These are phyloP conservation scores for Echria macrotheca DNA, from an alignment of 495 filamentous ascomycete genomes.

Conservation along the genomic window DNA sequence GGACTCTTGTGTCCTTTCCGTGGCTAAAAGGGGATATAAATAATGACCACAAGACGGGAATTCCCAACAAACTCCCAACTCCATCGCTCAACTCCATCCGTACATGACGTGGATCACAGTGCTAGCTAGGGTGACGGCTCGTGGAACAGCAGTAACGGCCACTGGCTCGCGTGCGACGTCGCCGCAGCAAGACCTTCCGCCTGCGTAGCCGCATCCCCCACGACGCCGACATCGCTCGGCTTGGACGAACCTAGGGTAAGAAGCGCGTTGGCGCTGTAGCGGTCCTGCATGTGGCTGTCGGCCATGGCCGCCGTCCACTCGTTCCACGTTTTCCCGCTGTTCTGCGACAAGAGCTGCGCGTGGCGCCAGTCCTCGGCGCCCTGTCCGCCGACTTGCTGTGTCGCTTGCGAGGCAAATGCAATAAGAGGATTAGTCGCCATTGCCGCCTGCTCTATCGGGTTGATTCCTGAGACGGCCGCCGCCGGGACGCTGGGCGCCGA, in stretches of 20 bases:
- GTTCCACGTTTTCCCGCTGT: constrained; percentile 36
- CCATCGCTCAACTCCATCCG: not conserved
- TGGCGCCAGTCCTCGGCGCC: constrained; percentile 25
- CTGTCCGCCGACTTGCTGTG: constrained; percentile 28
- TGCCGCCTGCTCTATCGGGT: constrained; percentile 7
- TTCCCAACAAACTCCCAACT: not conserved
- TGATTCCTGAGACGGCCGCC: constrained; percentile 6
- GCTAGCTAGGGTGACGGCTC: too few species aligned
- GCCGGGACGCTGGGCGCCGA: constrained; percentile 12
- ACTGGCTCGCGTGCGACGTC: constrained; percentile 20
- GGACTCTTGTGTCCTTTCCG: not conserved
- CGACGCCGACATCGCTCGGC: constrained; percentile 16
- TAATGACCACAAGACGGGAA: too few species aligned
- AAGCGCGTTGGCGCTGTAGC: constrained; percentile 39
- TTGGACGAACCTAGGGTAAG: constrained; percentile 33
- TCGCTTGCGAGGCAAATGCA: constrained; percentile 32
- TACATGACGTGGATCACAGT: too few species aligned
- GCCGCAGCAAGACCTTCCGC: constrained; percentile 12
- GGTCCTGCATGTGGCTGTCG: constrained; percentile 40
- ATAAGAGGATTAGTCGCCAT: constrained; percentile 24
- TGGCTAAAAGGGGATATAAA: not conserved
- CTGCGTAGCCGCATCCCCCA: constrained; percentile 17
- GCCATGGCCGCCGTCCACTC: constrained; percentile 44
- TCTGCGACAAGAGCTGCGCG: constrained; percentile 18
- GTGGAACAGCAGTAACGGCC: constrained; percentile 27